Conservation (phyloP, 352 stramenopile species). For the Phytophthora hybrid region DNA sequence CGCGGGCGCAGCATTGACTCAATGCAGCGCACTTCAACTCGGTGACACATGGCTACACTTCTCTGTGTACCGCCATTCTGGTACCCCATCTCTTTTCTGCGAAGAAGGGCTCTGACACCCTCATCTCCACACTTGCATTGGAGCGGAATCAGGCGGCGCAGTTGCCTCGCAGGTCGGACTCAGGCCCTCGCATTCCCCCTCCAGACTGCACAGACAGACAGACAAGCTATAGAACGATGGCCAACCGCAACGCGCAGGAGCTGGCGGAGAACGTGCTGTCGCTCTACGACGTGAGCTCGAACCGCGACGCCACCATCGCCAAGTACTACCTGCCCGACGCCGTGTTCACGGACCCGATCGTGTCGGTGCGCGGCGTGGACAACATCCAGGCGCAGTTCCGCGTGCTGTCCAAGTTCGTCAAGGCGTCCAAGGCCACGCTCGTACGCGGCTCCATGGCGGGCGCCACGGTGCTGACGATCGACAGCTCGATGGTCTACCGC, state of each 20-base stretch:
- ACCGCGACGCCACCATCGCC: slow-evolving; percentile 76
- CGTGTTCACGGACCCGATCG: slow-evolving; percentile 83
- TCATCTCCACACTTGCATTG: too few relatives aligned
- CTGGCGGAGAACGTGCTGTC: slow-evolving; percentile 83
- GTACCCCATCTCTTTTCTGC: too few relatives aligned
- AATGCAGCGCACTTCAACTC: too few relatives aligned
- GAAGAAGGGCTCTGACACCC: too few relatives aligned
- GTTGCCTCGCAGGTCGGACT: neutral
- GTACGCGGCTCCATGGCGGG: slow-evolving; percentile 87
- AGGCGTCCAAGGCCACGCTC: slow-evolving; percentile 78
- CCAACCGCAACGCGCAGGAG: slow-evolving; percentile 76
- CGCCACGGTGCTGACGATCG: slow-evolving; percentile 80
- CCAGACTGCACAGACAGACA: too few relatives aligned
- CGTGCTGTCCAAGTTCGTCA: slow-evolving; percentile 79
- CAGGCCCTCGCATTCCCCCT: neutral
- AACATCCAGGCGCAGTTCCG: slow-evolving; percentile 91
- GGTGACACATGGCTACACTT: too few relatives aligned
- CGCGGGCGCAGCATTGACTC: too few relatives aligned
- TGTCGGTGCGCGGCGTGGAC: slow-evolving; percentile 74
- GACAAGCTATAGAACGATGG: slow-evolving; percentile 40
- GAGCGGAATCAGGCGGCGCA: too few relatives aligned
- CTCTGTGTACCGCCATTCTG: too few relatives aligned
- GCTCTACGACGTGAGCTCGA: slow-evolving; percentile 82
- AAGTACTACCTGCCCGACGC: slow-evolving; percentile 82
- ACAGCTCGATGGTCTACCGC: slow-evolving; percentile 79